phyloP scores from a whole-genome alignment of 106 monocot species.

The Iris macrosiphon region DNA sequence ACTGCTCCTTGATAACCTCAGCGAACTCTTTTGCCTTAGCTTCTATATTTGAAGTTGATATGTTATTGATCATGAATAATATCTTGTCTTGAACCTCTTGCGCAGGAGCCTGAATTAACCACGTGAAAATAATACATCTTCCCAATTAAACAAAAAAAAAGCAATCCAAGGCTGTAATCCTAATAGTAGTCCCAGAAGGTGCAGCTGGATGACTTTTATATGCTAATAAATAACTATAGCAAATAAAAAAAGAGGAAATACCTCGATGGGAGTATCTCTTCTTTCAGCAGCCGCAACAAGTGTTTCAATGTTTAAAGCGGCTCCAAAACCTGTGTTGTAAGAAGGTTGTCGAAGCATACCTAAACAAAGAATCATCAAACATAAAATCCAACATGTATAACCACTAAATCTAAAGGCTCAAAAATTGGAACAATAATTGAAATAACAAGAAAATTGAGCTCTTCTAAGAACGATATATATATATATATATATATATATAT shows the following conservation, averaged over 20 bases:
- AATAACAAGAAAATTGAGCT: too few species aligned
- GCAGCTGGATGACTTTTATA: too few species aligned
- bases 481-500: too few species aligned
- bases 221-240: too few species aligned
- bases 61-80: slow-evolving; percentile 95
- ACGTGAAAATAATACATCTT: too few species aligned
- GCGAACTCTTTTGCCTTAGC: slow-evolving; percentile 86
- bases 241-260: slow-evolving; percentile 12
- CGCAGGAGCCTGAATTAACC: slow-evolving; percentile 55
- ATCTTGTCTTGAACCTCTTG: slow-evolving; percentile 91
- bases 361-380: slow-evolving; percentile 12
- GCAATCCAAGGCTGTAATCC: too few species aligned
- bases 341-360: slow-evolving; percentile 75
- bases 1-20: slow-evolving; percentile 74
- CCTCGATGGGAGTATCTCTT: slow-evolving; percentile 89
- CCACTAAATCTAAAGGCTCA: too few species aligned
- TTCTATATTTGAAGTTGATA: slow-evolving; percentile 78
- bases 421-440: too few species aligned
- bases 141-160: too few species aligned
- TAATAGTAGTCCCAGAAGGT: too few species aligned
- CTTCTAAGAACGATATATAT: too few species aligned
- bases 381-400: too few species aligned
- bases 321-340: slow-evolving; percentile 77
- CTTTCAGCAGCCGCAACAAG: slow-evolving; percentile 93
- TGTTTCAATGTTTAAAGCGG: slow-evolving; percentile 94